phyloP scores from a whole-genome alignment of 1,284 basidiomycete species.

The Melampsora americana region DNA sequence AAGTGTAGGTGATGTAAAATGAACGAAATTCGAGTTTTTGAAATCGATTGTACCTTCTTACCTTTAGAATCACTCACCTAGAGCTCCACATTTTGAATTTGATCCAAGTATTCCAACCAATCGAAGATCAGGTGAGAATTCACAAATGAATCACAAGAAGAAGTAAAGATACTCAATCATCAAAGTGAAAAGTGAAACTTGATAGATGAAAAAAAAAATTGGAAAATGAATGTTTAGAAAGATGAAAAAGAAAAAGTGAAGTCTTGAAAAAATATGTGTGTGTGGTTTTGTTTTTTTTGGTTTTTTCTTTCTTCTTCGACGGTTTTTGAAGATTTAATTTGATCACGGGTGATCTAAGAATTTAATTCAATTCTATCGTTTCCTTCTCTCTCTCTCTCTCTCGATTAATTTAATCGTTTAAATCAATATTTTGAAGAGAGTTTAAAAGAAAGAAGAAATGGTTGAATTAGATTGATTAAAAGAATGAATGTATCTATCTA shows the following conservation, averaged over 20 bases:
- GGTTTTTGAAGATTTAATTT: no score
- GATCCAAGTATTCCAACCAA: background rate
- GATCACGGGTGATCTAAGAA: no score
- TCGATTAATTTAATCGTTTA: no score
- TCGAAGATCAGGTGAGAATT: background rate
- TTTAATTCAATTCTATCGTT: no score
- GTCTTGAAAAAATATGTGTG: no score
- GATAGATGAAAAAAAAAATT: background rate
- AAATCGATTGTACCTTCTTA: background rate
- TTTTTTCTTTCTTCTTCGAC: no score
- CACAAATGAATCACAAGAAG: background rate
- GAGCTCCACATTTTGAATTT: background rate
- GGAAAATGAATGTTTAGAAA: background rate
- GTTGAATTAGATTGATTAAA: no score
- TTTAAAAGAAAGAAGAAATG: no score
- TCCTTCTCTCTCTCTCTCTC: no score
- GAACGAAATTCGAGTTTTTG: background rate
- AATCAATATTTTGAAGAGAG: no score
- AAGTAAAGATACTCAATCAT: background rate
- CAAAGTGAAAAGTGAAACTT: background rate
- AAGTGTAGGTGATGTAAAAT: conserved; percentile 4
- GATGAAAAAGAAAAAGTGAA: background rate
- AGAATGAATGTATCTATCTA: no score
- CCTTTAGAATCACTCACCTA: background rate
- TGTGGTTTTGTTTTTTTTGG: no score